Conservation (phyloP, 768 basidiomycete genomes). For the Amyloporia xantha region DNA sequence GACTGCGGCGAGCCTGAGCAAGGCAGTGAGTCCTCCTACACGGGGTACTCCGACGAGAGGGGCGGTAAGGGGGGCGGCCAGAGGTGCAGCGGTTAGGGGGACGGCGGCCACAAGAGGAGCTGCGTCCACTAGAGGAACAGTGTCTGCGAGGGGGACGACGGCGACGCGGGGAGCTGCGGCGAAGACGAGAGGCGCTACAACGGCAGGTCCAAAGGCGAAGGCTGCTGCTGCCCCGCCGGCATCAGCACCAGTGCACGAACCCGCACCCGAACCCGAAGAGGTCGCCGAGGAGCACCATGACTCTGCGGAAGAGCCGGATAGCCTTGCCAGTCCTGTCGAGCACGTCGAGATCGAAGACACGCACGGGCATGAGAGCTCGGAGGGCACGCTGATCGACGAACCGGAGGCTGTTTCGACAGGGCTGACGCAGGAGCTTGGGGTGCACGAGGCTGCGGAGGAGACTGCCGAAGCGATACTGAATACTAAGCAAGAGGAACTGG, state of each 20-base stretch:
- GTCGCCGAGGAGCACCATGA: slow-evolving; percentile 10
- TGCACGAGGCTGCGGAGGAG: slow-evolving; percentile 10
- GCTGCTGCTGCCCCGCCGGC: slow-evolving; percentile 18
- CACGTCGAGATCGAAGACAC: slow-evolving; percentile 6
- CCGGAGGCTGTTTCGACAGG: slow-evolving; percentile 9
- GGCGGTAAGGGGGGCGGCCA: slow-evolving; percentile 5
- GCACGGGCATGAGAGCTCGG: slow-evolving; percentile 17
- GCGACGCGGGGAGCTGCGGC: neutral
- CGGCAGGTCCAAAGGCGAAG: slow-evolving; percentile 20
- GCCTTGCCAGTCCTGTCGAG: slow-evolving; percentile 9
- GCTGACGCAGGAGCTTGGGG: slow-evolving; percentile 18
- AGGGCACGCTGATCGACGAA: slow-evolving; percentile 13
- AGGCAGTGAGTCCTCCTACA: slow-evolving; percentile 34
- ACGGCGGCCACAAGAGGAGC: slow-evolving; percentile 13
- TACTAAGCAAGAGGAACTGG: slow-evolving; percentile 19
- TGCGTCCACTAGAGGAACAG: slow-evolving; percentile 17
- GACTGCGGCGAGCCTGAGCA: slow-evolving; percentile 71
- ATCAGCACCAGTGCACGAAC: slow-evolving; percentile 18
- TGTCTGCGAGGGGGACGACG: slow-evolving; percentile 22
- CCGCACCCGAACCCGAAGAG: slow-evolving; percentile 8
- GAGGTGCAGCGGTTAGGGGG: slow-evolving; percentile 6
- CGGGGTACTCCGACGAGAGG: slow-evolving; percentile 25
- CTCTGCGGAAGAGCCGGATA: slow-evolving; percentile 18
- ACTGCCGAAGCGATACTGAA: slow-evolving; percentile 2
- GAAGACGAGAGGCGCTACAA: slow-evolving; percentile 15